These are phyloP conservation scores for Amaranthus cruentus DNA, from an alignment of 148 eudicot species.

Conservation along the genomic window DNA sequence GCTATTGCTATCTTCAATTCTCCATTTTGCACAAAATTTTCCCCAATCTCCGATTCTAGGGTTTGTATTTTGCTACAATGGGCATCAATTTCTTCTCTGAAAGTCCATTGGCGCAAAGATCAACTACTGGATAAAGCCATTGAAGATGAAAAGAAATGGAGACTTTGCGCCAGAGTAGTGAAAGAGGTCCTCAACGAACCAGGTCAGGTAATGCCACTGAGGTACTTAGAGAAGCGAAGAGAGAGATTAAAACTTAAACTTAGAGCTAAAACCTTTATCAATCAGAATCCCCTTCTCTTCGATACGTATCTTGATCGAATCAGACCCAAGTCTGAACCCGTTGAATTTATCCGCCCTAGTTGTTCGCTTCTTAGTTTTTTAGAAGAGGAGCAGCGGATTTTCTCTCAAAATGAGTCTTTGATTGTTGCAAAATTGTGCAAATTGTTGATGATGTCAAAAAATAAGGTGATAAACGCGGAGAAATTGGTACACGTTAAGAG, in stretches of 20 bases:
- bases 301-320: conserved; percentile 60
- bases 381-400: conserved; percentile 46
- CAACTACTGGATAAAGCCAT: conserved; percentile 55
- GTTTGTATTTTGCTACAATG: conserved; percentile 33
- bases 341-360: conserved; percentile 48
- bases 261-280: conserved; percentile 39
- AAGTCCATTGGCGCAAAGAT: conserved; percentile 80
- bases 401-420: conserved; percentile 37
- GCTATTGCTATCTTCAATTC: no score
- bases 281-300: conserved; percentile 56
- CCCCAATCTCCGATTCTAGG: conserved; percentile 17
- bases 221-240: conserved; percentile 64
- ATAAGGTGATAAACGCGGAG: conserved; percentile 54
- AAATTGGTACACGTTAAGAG: conserved; percentile 73
- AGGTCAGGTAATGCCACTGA: conserved; percentile 50
- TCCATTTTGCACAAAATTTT: no score
- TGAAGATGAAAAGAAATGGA: conserved; percentile 56
- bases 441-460: conserved; percentile 69
- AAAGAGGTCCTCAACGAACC: conserved; percentile 80
- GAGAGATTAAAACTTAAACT: conserved; percentile 43
- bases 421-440: conserved; percentile 62
- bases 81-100: conserved; percentile 59
- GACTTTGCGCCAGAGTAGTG: conserved; percentile 55
- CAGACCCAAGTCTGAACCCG: conserved; percentile 54
- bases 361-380: conserved; percentile 35